Base-by-base conservation (phyloP, 805 yeast genomes). In the Wickerhamiella hasegawae region DNA sequence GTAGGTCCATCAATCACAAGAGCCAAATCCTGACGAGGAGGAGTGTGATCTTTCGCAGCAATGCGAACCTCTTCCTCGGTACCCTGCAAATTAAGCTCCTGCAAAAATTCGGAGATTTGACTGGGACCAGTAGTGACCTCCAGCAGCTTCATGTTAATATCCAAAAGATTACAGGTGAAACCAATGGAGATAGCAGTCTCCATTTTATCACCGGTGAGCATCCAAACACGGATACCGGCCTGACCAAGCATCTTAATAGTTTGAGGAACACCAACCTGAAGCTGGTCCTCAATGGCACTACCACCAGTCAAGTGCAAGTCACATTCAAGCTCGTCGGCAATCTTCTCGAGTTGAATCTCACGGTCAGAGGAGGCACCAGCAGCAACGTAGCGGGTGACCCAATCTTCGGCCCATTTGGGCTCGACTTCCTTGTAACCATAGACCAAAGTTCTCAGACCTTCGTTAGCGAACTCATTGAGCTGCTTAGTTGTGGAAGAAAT, bases 101-200 rank as follows among this genome's bases (percentile, higher is more conserved):
- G 57, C 41, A 75, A 72, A 32, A 66, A 57, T 17, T 66, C 69
- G 9, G 41, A 43, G 42, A 76, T 58, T 41, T 71, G 66, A 30
- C 57, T 57, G 0, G 69, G 57, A 14, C 73, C 51, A 35, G 43
- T 40, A 20, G 41, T 40, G 15, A 47, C 56, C 12, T 40, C 33
- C 31, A 78, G 59, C 32, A 80, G 54, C 43, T 76, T 71, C 87
- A 80, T 77, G 30, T 66, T 72, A 37, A 65, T 72, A 33, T 70
- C 72, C 34, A 79, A 59, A 45, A 79, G 60, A 42, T 78, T 76
- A 57, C 87, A 79, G 12, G 82, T 73, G 49, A 75, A 79, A 1
- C 87, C 90, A 54, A 79, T 79, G 51, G 77, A 76, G 51, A 79
- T 79, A 3, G 90, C 90, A 8, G 90, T 79, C 55, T 79, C 90